Percentiles rank a stretch among this genome's conserved stretches.
phyloP scores from a whole-genome alignment of 2,329 filamentous ascomycete genomes.

The Phialemoniopsis sp. region DNA sequence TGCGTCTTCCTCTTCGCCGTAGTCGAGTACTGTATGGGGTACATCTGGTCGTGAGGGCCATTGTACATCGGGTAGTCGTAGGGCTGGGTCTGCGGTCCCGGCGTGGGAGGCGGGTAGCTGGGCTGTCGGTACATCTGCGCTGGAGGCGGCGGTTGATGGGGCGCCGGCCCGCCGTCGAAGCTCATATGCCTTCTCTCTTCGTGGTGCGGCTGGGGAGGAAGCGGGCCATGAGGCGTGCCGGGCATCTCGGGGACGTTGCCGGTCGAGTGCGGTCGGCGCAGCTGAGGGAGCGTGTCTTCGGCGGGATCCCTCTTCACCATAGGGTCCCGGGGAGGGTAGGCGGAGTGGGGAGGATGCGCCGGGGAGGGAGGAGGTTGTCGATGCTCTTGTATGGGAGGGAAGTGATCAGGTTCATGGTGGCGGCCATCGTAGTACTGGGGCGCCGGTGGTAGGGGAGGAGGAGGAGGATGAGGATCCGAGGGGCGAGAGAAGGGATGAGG shows the following conservation, averaged over 20 bases:
- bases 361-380: constrained; percentile 28
- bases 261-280: constrained; percentile 49
- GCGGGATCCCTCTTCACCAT: constrained; percentile 53
- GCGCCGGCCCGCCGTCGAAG: constrained; percentile 42
- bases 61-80: constrained; percentile 25
- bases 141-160: constrained; percentile 38
- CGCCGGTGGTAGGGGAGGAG: constrained; percentile 9
- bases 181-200: constrained; percentile 50
- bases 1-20: constrained; percentile 59
- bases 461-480: constrained; percentile 26
- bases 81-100: constrained; percentile 28
- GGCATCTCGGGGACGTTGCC: constrained; percentile 32
- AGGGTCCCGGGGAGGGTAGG: constrained; percentile 44
- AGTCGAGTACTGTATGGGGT: constrained; percentile 37
- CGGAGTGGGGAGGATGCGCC: constrained; percentile 20
- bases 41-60: constrained; percentile 30
- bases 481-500: constrained; percentile 30
- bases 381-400: constrained; percentile 51
- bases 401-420: constrained; percentile 52
- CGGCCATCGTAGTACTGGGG: constrained; percentile 49
- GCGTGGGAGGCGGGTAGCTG: constrained; percentile 36
- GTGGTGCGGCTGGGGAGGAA: constrained; percentile 32
- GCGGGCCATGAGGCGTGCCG: constrained; percentile 26
- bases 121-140: constrained; percentile 29
- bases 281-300: constrained; percentile 39